Conservation (phyloP, 148 eudicot species). For the Camellia lanceoleosa region DNA sequence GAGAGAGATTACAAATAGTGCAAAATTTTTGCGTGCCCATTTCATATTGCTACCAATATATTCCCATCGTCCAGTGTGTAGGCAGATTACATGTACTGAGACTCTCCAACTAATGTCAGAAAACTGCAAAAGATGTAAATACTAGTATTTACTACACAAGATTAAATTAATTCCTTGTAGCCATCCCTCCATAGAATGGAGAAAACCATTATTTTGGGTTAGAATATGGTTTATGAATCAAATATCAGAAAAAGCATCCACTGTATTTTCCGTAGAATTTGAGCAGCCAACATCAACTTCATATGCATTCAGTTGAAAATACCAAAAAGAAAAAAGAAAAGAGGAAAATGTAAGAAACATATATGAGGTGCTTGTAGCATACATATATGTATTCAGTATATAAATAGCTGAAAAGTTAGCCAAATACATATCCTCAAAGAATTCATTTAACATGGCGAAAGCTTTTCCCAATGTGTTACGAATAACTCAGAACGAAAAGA, state of each 20-base stretch:
- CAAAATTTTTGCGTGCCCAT: slow-evolving; percentile 86
- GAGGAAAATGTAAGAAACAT: background rate
- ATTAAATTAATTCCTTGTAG: background rate
- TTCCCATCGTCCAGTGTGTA: slow-evolving; percentile 69
- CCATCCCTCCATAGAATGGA: background rate
- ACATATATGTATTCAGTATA: background rate
- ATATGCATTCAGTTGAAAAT: background rate
- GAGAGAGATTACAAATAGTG: slow-evolving; percentile 55
- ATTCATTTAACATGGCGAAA: too few relatives aligned
- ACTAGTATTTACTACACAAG: background rate
- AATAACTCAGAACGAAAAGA: background rate
- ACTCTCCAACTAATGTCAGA: slow-evolving; percentile 60
- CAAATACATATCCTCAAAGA: too few relatives aligned
- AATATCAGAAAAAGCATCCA: background rate
- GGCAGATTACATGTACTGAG: slow-evolving; percentile 57
- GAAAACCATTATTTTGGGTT: background rate
- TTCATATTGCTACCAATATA: slow-evolving; percentile 57
- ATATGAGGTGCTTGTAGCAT: background rate
- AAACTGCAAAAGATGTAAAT: slow-evolving; percentile 47
- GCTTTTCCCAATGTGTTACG: too few relatives aligned
- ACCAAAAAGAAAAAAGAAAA: background rate
- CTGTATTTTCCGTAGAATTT: background rate
- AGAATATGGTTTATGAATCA: background rate
- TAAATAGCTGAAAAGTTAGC: too few relatives aligned
- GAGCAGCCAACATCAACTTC: background rate